phyloP scores from a whole-genome alignment of 176 grass and related monocot genomes.

The Juncus effusus region DNA sequence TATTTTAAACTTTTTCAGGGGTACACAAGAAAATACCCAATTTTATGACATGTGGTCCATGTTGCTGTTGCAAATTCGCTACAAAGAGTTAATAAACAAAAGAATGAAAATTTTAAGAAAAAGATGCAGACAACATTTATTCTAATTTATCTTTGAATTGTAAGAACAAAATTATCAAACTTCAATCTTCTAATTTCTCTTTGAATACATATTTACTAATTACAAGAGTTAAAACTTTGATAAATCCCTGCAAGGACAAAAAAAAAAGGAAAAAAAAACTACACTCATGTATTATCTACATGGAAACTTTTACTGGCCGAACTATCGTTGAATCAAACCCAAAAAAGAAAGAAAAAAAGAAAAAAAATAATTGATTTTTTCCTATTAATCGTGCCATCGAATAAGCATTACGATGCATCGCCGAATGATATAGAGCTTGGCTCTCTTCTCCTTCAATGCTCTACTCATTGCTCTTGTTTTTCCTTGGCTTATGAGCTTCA shows the following conservation, averaged over 20 bases:
- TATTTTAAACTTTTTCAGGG: background rate
- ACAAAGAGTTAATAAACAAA: background rate
- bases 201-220: conserved; percentile 4
- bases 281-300: background rate
- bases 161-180: conserved; percentile 10
- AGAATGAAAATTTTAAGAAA: background rate
- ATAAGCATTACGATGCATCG: conserved; percentile 54
- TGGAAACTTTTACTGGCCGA: background rate
- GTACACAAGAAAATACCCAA: background rate
- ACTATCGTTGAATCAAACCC: background rate
- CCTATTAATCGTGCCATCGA: conserved; percentile 41
- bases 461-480: conserved; percentile 40
- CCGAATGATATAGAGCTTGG: conserved; percentile 61
- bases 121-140: background rate
- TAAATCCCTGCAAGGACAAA: conserved; percentile 4
- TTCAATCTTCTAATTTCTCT: conserved; percentile 4
- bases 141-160: background rate
- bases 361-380: background rate
- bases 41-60: background rate
- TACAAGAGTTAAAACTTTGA: conserved; percentile 15
- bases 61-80: background rate
- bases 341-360: background rate
- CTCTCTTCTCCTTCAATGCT: conserved; percentile 49
- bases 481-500: conserved; percentile 37
- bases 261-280: conserved; percentile 3